These are phyloP conservation scores for Backusella australiensis DNA, from an alignment of 192 early-diverging fungal species.

Conservation along the genomic window DNA sequence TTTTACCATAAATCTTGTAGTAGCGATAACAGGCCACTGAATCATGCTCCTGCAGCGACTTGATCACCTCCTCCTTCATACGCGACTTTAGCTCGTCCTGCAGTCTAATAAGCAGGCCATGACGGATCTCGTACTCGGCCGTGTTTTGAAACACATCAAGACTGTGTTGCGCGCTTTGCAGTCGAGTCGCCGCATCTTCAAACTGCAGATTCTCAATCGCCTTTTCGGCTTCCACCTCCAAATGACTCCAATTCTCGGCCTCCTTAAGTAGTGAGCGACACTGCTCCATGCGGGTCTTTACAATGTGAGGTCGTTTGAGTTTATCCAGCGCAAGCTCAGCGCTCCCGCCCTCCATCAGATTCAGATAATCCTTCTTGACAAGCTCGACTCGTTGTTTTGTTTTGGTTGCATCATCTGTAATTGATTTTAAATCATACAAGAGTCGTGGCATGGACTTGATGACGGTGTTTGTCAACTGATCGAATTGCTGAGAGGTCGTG, in stretches of 20 bases:
- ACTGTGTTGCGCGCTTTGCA: conserved; percentile 66
- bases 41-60: conserved; percentile 59
- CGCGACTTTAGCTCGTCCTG: conserved; percentile 59
- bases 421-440: conserved; percentile 58
- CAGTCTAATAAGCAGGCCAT: conserved; percentile 50
- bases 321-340: conserved; percentile 56
- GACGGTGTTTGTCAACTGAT: conserved; percentile 52
- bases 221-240: conserved; percentile 61
- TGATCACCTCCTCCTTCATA: conserved; percentile 46
- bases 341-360: conserved; percentile 30
- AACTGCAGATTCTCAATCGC: conserved; percentile 65
- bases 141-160: conserved; percentile 63
- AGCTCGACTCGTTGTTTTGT: conserved; percentile 44
- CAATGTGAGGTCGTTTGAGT: conserved; percentile 60
- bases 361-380: conserved; percentile 41
- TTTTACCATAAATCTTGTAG: conserved; percentile 57
- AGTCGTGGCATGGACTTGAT: conserved; percentile 59
- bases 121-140: conserved; percentile 64
- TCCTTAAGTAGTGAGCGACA: conserved; percentile 62
- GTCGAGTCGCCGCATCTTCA: conserved; percentile 53
- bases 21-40: conserved; percentile 47
- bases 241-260: conserved; percentile 78
- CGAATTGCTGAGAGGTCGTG: conserved; percentile 53
- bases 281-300: conserved; percentile 66
- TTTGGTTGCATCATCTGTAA: conserved; percentile 49